Evolutionary conservation across 306 rosid species (phyloP).

Genomic region (Prunus persica): Prunus_persica_NCBIv2 NC_034013.1:17538001-17538500

Average conservation of each 20-base stretch:
- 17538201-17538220: too few relatives aligned
- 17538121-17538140: constrained; percentile 37
- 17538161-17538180: constrained; percentile 29
- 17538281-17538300: constrained; percentile 9
- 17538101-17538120: constrained; percentile 16
- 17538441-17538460: too few relatives aligned
- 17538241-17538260: too few relatives aligned
- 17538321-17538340: constrained; percentile 17
- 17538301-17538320: not conserved
- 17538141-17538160: constrained; percentile 37
- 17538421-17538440: too few relatives aligned
- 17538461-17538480: too few relatives aligned
- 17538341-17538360: constrained; percentile 21
- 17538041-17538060: constrained; percentile 26
- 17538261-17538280: too few relatives aligned
- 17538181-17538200: too few relatives aligned
- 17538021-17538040: constrained; percentile 30
- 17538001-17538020: constrained; percentile 34
- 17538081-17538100: constrained; percentile 32
- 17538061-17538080: constrained; percentile 36
- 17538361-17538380: not conserved
- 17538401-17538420: too few relatives aligned
- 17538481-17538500: too few relatives aligned
- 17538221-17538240: too few relatives aligned
- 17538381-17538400: not conserved